Evolutionary conservation across 495 filamentous ascomycete genomes (phyloP), one percentile per base, ranked within the genome.

Genomic region (Aeminium ludgeri): DNA sequence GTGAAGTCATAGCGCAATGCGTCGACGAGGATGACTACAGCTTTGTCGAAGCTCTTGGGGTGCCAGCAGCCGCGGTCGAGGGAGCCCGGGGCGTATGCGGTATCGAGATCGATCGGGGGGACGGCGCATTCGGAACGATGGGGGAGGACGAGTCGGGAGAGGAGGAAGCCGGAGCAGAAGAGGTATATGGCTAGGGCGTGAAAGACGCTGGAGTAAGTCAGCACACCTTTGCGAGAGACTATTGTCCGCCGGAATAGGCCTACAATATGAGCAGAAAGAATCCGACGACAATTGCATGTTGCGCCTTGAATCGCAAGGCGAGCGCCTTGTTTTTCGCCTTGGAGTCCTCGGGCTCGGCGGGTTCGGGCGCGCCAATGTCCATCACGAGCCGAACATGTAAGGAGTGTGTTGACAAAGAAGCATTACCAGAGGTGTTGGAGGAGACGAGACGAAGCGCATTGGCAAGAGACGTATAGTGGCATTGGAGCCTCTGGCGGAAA

Each of bases 1-100:
- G 89, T 92, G 55, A 97, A 97, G 56, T 97, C 89, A 59, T 95
- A 97, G 33, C 89, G 78, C 42, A 97, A 67, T 35, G 89, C 89
- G 59, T 97, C 89, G 34, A 97, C 80, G 28, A 97, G 70, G 34
- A 97, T 73, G 18, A 97, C 69, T 40, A 97, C 74, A 5, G 87
- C 89, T 54, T 85, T 86, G 44, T 89, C 70, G 54, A 96, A 97
- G 15, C 72, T 82, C 61, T 82, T 87, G 15, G 82, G 82, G 58
- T 96, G 85, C 89, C 89, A 97, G 66, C 89, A 97, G 38, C 86
- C 89, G 25, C 69, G 65, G 13, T 69, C 66, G 27, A 66, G 55
- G 1, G 73, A 69, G 18, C 67, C 66, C 15, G 61, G 60, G 40
- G 58, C 53, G 42, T 64, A 56, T 17, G 55, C 41, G 36, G 35